Base-by-base conservation (phyloP, 2,329 filamentous ascomycete species). In the Scedosporium aurantiacum region DNA sequence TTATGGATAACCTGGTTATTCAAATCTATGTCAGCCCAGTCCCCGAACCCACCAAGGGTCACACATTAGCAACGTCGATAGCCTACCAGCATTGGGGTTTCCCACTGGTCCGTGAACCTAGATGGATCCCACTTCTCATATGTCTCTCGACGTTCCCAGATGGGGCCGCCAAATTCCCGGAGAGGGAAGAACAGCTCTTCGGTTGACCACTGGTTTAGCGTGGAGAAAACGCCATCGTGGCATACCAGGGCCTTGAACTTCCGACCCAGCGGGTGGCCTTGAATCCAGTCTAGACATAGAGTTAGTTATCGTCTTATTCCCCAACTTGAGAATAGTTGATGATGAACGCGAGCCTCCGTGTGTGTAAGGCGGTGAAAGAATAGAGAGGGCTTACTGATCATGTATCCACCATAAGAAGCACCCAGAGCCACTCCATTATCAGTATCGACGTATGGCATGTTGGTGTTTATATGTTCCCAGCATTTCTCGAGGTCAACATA, bases 161-260 rank as follows among this genome's bases (percentile, higher is more conserved):
- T 74, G 1, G 79, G 79, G 54, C 84, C 84, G 23, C 81, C 81
- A 72, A 88, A 86, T 67, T 88, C 85, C 66, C 87, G 85, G 63
- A 86, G 76, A 0, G 84, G 82, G 74, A 88, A 88, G 77, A 87
- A 88, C n/a, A 88, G 77, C 71, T 88, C 85, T 65, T 88, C 85
- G 4, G 82, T 84, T 1, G 79, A 73, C 76, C 84, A 87, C 72
- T 86, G 82, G 66, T 79, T 84, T 59, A 85, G 75, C 1, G 85
- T 87, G 67, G 85, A 88, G 73, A 92, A 94, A 60, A 92, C 87
- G 57, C 91, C 91, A 67, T 96, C 91, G 70, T 96, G 91, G 67
- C 87, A 91, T 28, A 96, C 91, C 3, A 97, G 80, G 0, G 91
- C 91, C 73, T 90, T 90, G 81, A 97, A 95, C 66, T 88, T 85